Evolutionary conservation across 2,329 filamentous ascomycete species (phyloP).

Genomic region (Aspergillus costaricaensis): DNA sequence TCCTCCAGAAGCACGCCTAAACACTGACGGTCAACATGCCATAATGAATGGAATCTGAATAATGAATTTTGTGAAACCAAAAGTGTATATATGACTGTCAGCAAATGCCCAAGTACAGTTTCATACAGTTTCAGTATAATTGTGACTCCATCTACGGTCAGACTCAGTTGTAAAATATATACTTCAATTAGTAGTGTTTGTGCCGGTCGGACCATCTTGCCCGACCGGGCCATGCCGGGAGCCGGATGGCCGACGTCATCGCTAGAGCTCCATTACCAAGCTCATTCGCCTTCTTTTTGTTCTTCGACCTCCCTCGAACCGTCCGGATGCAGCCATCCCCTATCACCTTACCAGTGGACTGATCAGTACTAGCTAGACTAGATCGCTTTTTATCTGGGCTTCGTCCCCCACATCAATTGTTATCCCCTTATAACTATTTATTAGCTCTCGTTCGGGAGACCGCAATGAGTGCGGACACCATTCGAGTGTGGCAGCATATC

Average conservation of each 20-base stretch:
- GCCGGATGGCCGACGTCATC: slow-evolving; percentile 10
- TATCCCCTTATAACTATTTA: neutral
- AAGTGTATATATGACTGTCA: neutral
- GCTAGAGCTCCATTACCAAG: neutral
- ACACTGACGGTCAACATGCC: neutral
- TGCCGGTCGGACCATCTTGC: neutral
- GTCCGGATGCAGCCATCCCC: neutral
- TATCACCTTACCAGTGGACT: neutral
- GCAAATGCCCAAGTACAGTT: neutral
- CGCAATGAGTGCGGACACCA: neutral
- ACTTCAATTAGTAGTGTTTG: neutral
- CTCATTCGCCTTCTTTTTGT: neutral
- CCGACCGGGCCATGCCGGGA: neutral
- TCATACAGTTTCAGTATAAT: too few relatives aligned
- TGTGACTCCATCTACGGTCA: too few relatives aligned
- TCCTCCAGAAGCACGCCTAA: slow-evolving; percentile 45
- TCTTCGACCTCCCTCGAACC: neutral
- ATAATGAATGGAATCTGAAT: neutral
- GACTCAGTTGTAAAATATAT: too few relatives aligned
- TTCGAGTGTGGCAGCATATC: neutral
- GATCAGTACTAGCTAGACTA: neutral
- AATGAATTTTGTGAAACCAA: neutral
- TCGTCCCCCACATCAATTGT: neutral
- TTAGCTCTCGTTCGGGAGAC: neutral
- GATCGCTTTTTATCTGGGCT: neutral